Percentiles rank a stretch among this genome's conserved stretches.
Conservation (phyloP, 768 basidiomycete genomes). For the Lepiota brunneoincarnata region DNA sequence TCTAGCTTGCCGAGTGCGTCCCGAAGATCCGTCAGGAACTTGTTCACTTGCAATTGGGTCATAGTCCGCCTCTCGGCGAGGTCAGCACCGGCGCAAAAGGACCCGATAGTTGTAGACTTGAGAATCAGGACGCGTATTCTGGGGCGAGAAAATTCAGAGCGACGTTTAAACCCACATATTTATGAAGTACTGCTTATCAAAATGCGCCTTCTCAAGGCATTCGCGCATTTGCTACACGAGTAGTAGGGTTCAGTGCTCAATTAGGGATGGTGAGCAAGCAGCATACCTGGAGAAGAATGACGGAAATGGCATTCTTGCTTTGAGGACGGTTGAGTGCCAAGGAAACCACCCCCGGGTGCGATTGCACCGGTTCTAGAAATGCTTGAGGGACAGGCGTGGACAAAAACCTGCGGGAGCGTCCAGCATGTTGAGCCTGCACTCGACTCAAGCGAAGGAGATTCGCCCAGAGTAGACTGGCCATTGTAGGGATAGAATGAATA, state of each 20-base stretch:
- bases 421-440: background rate
- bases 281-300: constrained; percentile 62
- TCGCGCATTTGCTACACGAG: constrained; percentile 64
- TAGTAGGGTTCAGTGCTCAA: constrained; percentile 6
- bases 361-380: constrained; percentile 49
- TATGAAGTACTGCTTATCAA: constrained; percentile 56
- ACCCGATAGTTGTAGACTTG: constrained; percentile 70
- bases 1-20: constrained; percentile 74
- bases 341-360: constrained; percentile 64
- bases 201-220: constrained; percentile 62
- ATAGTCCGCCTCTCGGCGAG: constrained; percentile 83
- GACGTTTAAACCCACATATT: background rate
- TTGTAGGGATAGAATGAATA: background rate
- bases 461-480: constrained; percentile 8
- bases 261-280: constrained; percentile 1
- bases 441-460: background rate
- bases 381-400: constrained; percentile 21
- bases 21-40: constrained; percentile 77
- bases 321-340: constrained; percentile 81
- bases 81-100: constrained; percentile 94
- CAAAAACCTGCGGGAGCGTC: constrained; percentile 3
- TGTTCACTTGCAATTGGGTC: constrained; percentile 68
- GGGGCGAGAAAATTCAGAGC: constrained; percentile 6
- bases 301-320: constrained; percentile 86
- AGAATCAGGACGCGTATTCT: constrained; percentile 81